Base-by-base conservation (phyloP, 352 stramenopile species). In the Phytophthora sp. region DNA sequence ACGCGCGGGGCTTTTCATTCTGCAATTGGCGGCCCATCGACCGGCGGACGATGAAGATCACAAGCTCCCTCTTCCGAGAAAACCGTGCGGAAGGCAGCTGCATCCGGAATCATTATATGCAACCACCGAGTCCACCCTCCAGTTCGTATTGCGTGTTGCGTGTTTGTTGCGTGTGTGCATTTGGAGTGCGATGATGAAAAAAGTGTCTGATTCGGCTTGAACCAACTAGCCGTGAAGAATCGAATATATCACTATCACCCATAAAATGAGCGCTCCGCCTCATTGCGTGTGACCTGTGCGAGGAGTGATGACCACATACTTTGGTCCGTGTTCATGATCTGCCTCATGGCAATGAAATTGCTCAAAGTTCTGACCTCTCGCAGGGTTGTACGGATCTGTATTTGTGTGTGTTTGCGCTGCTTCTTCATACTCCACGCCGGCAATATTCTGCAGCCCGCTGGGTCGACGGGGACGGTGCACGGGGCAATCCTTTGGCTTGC, bases 281-380 rank as follows among this genome's bases (percentile, higher is more conserved):
- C 37, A 69, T 68, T 18, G 17, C 17, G n/a, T 53, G 34, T 56
- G 18, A 56, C 20, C 12, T 51, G 24, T 48, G 54, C 69, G 62
- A 79, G 81, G 81, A 74, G 63, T 90, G 87, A 95, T 86, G 84
- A 92, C 80, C 73, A 83, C 54, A 86, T 94, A 93, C 87, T 94
- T 95, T 95, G 87, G 87, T 95, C 87, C 87, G 87, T 95, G 87
- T 95, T 95, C 68, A 89, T 91, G 87, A 95, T 95, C 61, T 85
- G 84, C 84, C 82, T 95, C 56, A 93, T 95, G 82, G 84, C 84
- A 87, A 95, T 95, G 87, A 95, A 92, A 88, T 93, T 58, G 67
- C 70, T 73, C 87, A 95, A 95, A 94, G 87, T 85, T 68, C 82
- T 92, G 83, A 95, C 82, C 82, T 86, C 66, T 72, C 53, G 18